Base-by-base conservation (phyloP, 805 yeast genomes). In the Hanseniaspora mollemarum region DNA sequence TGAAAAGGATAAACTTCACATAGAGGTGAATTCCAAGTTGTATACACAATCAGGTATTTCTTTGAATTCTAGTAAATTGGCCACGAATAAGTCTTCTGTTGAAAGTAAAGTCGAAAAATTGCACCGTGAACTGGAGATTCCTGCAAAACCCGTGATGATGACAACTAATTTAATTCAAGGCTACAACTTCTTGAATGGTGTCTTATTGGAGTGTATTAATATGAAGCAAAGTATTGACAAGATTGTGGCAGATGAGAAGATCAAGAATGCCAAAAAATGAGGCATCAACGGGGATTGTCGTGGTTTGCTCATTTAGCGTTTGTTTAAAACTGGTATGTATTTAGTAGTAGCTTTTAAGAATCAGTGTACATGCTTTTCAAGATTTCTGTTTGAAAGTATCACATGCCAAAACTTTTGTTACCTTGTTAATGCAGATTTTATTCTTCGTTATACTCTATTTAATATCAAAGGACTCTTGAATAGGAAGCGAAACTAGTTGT, bases 131-230 rank as follows among this genome's bases (percentile, higher is more conserved):
- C 66, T 92, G 54, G 87, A 81, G 2, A 66, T 92, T 9, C 82
- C 96, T 0, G 67, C 79, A 4, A 81, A 82, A 56, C 97, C 97
- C 0, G 80, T 81, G 1, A 81, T 92, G 81, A 90, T 95, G 4
- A 84, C 97, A 0, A 77, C 81, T 32, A 78, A 73, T 48, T 87
- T 88, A 1, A 76, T 86, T 65, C 73, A 80, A 6, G 78, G 51
- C 3, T 46, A 46, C 44, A 46, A 38, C 26, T 16, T 35, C 2
- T 16, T 46, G 39, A 46, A 46, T 26, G 9, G 32, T 1, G 44
- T 46, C 10, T 13, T 46, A 2, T 39, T 46, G 10, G 44, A 46
- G 12, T 39, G 43, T 28, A 24, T 46, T 16, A 39, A 19, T 12
- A 22, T 46, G 6, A 46, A 46, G 26, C 51, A 46, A 15, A 31